phyloP scores from a whole-genome alignment of 352 stramenopile genomes.

The Peronospora farinosa region DNA sequence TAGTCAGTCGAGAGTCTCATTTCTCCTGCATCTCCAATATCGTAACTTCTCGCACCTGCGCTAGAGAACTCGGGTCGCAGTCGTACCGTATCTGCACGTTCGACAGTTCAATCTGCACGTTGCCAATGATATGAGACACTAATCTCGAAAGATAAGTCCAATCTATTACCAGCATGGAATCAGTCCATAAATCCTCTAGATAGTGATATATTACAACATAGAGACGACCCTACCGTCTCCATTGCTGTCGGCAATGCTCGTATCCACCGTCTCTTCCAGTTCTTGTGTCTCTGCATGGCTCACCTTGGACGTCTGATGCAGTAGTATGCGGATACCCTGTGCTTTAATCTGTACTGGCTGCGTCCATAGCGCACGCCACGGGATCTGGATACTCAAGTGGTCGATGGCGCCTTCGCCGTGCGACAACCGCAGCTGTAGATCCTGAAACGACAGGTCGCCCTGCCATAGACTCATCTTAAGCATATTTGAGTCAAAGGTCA shows the following conservation, averaged over 20 bases:
- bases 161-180: conserved; percentile 29
- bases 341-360: conserved; percentile 76
- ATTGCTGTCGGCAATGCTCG: conserved; percentile 31
- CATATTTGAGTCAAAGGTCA: conserved; percentile 84
- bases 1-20: neutral
- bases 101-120: conserved; percentile 80
- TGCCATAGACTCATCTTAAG: conserved; percentile 81
- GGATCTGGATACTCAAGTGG: conserved; percentile 76
- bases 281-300: conserved; percentile 8
- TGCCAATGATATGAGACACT: conserved; percentile 80
- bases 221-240: conserved; percentile 27
- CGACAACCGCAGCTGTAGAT: conserved; percentile 71
- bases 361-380: conserved; percentile 79
- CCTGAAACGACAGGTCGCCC: conserved; percentile 76
- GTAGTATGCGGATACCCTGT: conserved; percentile 57
- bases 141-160: conserved; percentile 77
- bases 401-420: conserved; percentile 76
- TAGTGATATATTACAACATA: conserved; percentile 1
- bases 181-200: neutral
- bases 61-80: conserved; percentile 52
- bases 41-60: conserved; percentile 37
- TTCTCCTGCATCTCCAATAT: neutral
- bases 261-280: conserved; percentile 16
- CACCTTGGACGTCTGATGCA: conserved; percentile 50
- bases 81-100: conserved; percentile 83